Conservation (phyloP, 306 rosid genomes). For the Cucumis hystrix region DNA sequence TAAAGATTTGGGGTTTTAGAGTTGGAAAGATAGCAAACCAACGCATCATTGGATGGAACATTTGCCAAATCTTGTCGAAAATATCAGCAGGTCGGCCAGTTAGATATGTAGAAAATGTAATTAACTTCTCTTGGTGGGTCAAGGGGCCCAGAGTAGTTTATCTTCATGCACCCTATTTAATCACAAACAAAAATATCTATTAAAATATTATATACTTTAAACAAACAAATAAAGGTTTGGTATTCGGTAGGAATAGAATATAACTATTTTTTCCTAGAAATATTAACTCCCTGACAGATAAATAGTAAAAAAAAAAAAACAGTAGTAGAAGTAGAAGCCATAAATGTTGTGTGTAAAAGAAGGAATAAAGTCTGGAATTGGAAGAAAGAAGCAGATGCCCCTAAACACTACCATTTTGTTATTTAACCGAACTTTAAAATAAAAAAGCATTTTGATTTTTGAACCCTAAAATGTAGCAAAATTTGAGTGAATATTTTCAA, state of each 20-base stretch:
- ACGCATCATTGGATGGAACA: not conserved
- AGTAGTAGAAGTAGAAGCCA: not conserved
- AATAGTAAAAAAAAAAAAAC: not conserved
- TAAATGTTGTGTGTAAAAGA: not conserved
- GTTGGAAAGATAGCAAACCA: not conserved
- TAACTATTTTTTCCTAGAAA: not conserved
- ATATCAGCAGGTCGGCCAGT: not conserved
- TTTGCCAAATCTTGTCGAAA: not conserved
- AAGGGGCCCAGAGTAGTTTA: no score
- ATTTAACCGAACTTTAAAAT: no score
- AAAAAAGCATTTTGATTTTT: no score
- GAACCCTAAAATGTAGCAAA: no score
- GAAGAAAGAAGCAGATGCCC: not conserved
- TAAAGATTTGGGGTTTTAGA: not conserved
- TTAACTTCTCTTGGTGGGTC: no score
- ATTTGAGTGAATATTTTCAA: no score
- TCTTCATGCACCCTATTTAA: no score
- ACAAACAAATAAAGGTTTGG: no score
- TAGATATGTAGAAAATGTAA: not conserved
- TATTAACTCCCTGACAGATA: not conserved
- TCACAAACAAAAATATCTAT: no score
- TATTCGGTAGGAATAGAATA: no score
- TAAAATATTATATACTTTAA: no score
- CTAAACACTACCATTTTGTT: no score
- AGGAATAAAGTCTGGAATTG: not conserved